These are phyloP conservation scores for Podospora pseudopauciseta DNA, from an alignment of 495 filamentous ascomycete species.

Conservation along the genomic window DNA sequence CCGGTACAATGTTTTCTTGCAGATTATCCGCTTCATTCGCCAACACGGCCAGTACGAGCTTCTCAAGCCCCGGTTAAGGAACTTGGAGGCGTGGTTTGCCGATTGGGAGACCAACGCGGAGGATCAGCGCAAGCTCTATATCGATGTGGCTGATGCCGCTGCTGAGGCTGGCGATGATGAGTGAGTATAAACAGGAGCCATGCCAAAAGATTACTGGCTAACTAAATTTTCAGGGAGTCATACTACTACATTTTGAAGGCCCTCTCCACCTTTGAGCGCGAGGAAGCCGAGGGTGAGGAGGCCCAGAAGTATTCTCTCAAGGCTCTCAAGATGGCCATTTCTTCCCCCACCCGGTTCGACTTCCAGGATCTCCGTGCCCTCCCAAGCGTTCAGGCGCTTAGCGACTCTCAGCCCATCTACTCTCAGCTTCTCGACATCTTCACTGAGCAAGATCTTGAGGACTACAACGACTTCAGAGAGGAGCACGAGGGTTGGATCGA, in stretches of 20 bases:
- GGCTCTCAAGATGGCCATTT: constrained; percentile 77
- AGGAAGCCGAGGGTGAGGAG: constrained; percentile 56
- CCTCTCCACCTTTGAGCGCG: constrained; percentile 75
- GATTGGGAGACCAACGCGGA: constrained; percentile 81
- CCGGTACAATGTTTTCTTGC: constrained; percentile 83
- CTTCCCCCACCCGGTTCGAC: constrained; percentile 74
- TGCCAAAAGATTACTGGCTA: constrained; percentile 2
- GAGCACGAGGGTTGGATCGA: constrained; percentile 78
- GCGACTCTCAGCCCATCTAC: constrained; percentile 73
- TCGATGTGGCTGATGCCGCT: constrained; percentile 74
- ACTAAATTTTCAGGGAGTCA: constrained; percentile 48
- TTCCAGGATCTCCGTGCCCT: constrained; percentile 89
- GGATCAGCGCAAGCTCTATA: constrained; percentile 74
- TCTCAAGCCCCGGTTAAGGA: constrained; percentile 71
- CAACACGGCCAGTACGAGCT: constrained; percentile 69
- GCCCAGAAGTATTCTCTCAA: constrained; percentile 79
- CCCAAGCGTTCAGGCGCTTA: constrained; percentile 80
- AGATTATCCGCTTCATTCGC: constrained; percentile 76
- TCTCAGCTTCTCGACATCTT: constrained; percentile 94
- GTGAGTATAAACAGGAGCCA: constrained; percentile 36
- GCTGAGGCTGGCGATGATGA: constrained; percentile 71
- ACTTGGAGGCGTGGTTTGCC: constrained; percentile 74
- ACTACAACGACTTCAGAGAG: constrained; percentile 89
- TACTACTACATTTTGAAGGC: constrained; percentile 82
- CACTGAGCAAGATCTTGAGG: constrained; percentile 84